These are phyloP conservation scores for Chaetomidium leptoderma DNA, from an alignment of 495 filamentous ascomycete species.

Conservation along the genomic window DNA sequence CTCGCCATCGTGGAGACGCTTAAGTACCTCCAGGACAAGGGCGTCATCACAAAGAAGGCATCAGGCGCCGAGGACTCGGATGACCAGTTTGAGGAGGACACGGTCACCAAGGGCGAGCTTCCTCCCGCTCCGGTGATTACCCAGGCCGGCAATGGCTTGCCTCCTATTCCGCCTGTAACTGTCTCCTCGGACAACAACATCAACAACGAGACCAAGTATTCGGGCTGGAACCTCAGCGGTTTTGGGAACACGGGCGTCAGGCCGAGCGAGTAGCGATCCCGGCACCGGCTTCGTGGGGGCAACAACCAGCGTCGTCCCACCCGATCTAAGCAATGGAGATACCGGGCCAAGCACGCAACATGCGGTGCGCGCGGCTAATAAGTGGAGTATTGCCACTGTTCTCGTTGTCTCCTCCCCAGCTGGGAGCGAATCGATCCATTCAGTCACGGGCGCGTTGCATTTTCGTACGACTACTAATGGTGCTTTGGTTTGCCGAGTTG, in stretches of 20 bases:
- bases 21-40: constrained; percentile 47
- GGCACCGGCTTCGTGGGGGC: neutral
- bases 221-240: constrained; percentile 36
- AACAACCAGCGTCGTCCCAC: neutral
- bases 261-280: constrained; percentile 23
- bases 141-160: constrained; percentile 28
- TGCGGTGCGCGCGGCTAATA: neutral
- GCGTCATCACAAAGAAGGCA: constrained; percentile 23
- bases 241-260: constrained; percentile 34
- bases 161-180: constrained; percentile 28
- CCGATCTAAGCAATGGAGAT: neutral
- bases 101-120: constrained; percentile 3
- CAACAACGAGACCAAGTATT: constrained; percentile 22
- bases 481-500: neutral
- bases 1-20: constrained; percentile 52
- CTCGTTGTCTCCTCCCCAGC: neutral
- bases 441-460: neutral
- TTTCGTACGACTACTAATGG: neutral
- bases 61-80: constrained; percentile 12
- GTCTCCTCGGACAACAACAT: constrained; percentile 12
- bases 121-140: constrained; percentile 23
- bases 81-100: constrained; percentile 9
- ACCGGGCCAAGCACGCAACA: neutral
- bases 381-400: neutral
- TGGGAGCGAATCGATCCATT: neutral